A percentile compares a stretch with the other conserved stretches of the same genome.
Conservation (phyloP, 2,329 filamentous ascomycete genomes). For the Alternaria sp. region DNA sequence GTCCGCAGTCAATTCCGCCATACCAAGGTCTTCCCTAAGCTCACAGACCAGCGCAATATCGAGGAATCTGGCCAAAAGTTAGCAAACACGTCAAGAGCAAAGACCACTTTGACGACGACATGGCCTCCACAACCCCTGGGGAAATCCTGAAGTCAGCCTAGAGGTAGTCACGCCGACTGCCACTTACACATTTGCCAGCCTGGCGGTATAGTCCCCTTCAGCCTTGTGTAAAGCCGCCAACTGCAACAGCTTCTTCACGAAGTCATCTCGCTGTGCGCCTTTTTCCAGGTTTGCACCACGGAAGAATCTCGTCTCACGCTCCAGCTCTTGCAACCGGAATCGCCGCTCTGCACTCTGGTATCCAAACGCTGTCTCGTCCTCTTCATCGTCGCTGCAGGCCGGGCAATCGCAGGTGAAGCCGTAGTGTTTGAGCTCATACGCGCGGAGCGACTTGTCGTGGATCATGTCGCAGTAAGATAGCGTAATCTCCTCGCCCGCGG, state of each 20-base stretch:
- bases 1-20: conserved; percentile 25
- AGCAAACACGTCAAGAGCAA: neutral
- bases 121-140: neutral
- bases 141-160: neutral
- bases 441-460: conserved; percentile 35
- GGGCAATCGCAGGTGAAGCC: conserved; percentile 48
- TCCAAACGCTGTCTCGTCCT: conserved; percentile 35
- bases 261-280: conserved; percentile 18
- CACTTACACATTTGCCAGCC: conserved; percentile 38
- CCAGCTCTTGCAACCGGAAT: conserved; percentile 42
- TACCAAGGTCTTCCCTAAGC: conserved; percentile 23
- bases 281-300: conserved; percentile 20
- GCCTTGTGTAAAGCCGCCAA: conserved; percentile 35
- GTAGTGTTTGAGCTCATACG: conserved; percentile 46
- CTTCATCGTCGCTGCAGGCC: conserved; percentile 42
- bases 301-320: conserved; percentile 33
- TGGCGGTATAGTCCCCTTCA: conserved; percentile 32
- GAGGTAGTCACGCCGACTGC: neutral
- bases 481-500: conserved; percentile 47
- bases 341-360: conserved; percentile 39
- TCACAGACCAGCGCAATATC: conserved; percentile 45
- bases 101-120: neutral
- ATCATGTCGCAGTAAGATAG: conserved; percentile 48
- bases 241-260: conserved; percentile 34
- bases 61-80: conserved; percentile 29